Evolutionary conservation across 768 basidiomycete species (phyloP).

Genomic region (Boletus fagicola): DNA sequence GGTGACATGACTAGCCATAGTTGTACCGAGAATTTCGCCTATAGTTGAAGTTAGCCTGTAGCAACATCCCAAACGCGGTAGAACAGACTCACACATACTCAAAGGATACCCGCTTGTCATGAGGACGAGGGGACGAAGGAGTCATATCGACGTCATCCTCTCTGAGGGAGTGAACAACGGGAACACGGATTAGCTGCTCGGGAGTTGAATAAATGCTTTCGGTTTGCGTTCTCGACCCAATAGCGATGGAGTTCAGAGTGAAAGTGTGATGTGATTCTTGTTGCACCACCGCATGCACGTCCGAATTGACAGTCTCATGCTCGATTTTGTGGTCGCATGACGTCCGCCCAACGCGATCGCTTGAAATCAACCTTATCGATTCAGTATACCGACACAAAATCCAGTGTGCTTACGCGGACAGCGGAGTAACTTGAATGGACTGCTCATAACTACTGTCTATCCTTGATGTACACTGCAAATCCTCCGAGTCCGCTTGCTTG

Average conservation of each 20-base stretch:
- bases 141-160: too few relatives aligned
- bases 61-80: not conserved
- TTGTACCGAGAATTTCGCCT: not conserved
- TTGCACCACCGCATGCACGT: not conserved
- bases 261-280: not conserved
- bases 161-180: not conserved
- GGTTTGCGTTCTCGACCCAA: not conserved
- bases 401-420: slow-evolving; percentile 3
- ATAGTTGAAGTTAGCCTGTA: not conserved
- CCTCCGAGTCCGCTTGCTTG: too few relatives aligned
- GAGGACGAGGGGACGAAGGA: not conserved
- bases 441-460: not conserved
- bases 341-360: not conserved
- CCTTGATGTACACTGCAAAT: too few relatives aligned
- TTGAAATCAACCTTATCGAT: not conserved
- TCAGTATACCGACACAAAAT: not conserved
- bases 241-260: not conserved
- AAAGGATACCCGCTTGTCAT: not conserved
- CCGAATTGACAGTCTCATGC: not conserved
- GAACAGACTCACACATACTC: not conserved
- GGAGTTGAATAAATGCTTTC: not conserved
- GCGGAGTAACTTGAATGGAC: too few relatives aligned
- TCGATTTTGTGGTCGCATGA: not conserved
- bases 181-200: not conserved
- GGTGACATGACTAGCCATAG: not conserved